Evolutionary conservation across 345 rosid species (phyloP), one percentile per base, ranked within the genome.

Genomic region (Psidium guajava): DNA sequence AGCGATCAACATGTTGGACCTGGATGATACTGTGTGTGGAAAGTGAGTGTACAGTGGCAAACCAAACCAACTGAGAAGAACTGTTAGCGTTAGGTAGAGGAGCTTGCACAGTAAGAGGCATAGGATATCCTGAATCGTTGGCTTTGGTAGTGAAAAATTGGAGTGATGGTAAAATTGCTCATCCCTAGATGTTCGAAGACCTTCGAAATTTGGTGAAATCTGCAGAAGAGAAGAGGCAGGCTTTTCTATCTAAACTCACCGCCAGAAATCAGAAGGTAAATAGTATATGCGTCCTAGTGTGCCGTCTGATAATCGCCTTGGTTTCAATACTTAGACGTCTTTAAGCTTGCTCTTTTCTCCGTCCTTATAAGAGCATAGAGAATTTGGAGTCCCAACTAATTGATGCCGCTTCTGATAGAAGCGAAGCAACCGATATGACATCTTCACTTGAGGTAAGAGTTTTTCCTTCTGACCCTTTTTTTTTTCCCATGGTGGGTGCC

Each of bases 191-290:
- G 92, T 88, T 97, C 90, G 98, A 93, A 89, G 98, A 97, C 87
- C 89, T 95, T 91, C 93, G 87, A 85, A 94, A 93, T 64, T 91
- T 92, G 86, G 88, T 97, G 82, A 92, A 92, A 90, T 91, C 92
- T 90, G 93, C 95, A 18, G 98, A 95, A 84, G 99, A 94, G 88
- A 94, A 91, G 87, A 92, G 88, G 93, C 98, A 94, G 91, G 89
- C 91, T 89, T 91, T 94, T 73, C 44, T 94, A 40, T 86, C 91
- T 74, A 98, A 95, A 81, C 90, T 93, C 74, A 86, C 95, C 85
- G 92, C 94, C 87, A 94, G 94, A 88, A 92, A 95, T 94, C 95
- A 95, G 84, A 95, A 94, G 97, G 98, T 97, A 91, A 85, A 83
- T 86, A 84, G 86, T 55, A 58, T 85, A 64, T 74, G 20, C 51